Evolutionary conservation across 2,329 filamentous ascomycete genomes (phyloP).

Genomic region (Epichloe elymi): DNA sequence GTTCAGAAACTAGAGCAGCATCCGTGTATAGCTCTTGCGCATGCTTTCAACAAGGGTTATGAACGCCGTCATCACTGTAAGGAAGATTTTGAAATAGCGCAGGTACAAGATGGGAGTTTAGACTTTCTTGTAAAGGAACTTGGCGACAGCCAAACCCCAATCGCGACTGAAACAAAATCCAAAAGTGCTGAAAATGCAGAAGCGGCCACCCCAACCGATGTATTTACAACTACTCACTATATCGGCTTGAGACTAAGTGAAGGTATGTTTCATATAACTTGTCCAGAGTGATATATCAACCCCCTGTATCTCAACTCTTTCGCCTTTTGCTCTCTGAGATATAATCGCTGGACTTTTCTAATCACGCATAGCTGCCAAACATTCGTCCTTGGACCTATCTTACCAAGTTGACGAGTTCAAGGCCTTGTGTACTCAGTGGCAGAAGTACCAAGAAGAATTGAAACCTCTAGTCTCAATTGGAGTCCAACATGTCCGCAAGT

Average conservation of each 20-base stretch:
- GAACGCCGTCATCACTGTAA: constrained; percentile 66
- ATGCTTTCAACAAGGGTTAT: constrained; percentile 88
- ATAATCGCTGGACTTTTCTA: neutral
- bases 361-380: constrained; percentile 41
- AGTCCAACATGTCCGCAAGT: constrained; percentile 80
- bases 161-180: constrained; percentile 11
- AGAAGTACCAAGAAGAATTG: constrained; percentile 59
- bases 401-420: constrained; percentile 80
- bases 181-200: constrained; percentile 32
- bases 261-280: constrained; percentile 37
- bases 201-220: constrained; percentile 19
- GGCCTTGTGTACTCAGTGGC: constrained; percentile 62
- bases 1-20: constrained; percentile 75
- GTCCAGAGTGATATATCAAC: neutral
- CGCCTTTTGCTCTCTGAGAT: neutral
- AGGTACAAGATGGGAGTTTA: constrained; percentile 41
- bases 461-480: constrained; percentile 51
- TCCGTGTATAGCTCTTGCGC: constrained; percentile 65
- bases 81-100: constrained; percentile 34
- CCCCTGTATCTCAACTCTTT: neutral
- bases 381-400: constrained; percentile 54
- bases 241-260: constrained; percentile 72
- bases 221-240: constrained; percentile 90
- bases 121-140: constrained; percentile 30
- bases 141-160: constrained; percentile 12